phyloP scores from a whole-genome alignment of 2,329 filamentous ascomycete genomes.

The Fusarium sulawesiense region DNA sequence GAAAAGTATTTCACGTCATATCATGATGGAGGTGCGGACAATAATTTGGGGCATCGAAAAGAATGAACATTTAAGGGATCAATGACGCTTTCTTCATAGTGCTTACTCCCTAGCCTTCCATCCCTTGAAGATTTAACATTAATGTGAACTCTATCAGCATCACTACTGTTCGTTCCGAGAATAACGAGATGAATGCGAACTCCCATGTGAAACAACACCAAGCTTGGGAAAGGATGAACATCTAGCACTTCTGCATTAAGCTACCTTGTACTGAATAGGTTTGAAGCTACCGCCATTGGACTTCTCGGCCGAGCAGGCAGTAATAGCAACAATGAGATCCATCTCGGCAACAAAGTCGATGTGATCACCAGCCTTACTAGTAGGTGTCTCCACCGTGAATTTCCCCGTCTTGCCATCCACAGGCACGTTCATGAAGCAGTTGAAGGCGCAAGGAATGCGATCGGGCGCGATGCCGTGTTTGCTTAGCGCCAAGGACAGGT shows the following conservation, averaged over 20 bases:
- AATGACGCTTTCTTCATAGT: neutral
- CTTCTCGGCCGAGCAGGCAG: constrained; percentile 5
- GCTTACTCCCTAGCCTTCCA: neutral
- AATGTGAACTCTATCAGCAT: neutral
- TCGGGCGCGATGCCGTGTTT: constrained; percentile 4
- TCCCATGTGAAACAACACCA: neutral
- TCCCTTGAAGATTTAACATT: neutral
- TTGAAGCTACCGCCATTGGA: constrained; percentile 6
- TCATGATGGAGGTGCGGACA: neutral
- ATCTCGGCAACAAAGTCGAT: constrained; percentile 7
- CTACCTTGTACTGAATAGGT: constrained; percentile 2
- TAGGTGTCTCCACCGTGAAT: constrained; percentile 1
- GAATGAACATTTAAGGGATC: neutral
- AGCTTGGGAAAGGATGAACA: neutral
- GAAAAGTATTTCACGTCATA: neutral
- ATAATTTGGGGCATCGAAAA: neutral
- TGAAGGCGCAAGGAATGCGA: constrained; percentile 8
- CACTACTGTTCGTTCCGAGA: neutral
- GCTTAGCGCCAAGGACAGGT: neutral
- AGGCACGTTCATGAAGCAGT: constrained; percentile 13
- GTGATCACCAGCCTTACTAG: constrained; percentile 1
- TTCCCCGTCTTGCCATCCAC: constrained; percentile 6
- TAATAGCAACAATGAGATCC: constrained; percentile 9
- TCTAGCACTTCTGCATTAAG: neutral
- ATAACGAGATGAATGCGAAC: neutral